A percentile compares a stretch with the other conserved stretches of the same genome.
Evolutionary conservation across 2,329 filamentous ascomycete genomes (phyloP).

Genomic region (Cadophora sp.): DNA sequence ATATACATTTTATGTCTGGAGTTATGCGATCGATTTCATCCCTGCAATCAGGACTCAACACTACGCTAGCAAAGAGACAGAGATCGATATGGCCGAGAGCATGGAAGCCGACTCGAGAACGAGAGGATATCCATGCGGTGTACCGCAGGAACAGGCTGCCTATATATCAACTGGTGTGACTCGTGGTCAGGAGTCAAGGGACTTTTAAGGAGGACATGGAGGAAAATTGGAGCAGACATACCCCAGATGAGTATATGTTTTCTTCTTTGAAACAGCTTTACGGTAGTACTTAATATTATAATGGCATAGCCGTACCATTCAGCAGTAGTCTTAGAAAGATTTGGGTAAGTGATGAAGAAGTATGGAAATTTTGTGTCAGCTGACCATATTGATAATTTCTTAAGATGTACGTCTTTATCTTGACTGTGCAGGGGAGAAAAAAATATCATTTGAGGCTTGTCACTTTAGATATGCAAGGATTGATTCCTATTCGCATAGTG

Average conservation of each 20-base stretch:
- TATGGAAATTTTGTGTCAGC: no score
- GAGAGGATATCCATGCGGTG: conserved; percentile 17
- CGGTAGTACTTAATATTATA: no score
- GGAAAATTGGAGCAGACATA: background rate
- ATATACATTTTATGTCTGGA: conserved; percentile 86
- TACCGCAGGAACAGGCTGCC: conserved; percentile 17
- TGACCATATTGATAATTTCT: no score
- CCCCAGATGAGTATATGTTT: background rate
- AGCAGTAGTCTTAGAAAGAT: no score
- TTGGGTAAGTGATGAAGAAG: no score
- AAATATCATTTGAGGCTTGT: background rate
- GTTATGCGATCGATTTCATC: conserved; percentile 84
- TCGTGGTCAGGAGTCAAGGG: conserved; percentile 9
- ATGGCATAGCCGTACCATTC: no score
- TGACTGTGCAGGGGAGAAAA: background rate
- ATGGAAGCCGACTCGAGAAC: conserved; percentile 18
- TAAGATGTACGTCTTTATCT: background rate
- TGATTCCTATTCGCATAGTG: background rate
- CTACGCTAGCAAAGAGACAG: conserved; percentile 22
- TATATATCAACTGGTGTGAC: conserved; percentile 6
- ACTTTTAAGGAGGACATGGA: background rate
- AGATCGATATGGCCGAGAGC: conserved; percentile 17
- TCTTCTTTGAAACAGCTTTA: background rate
- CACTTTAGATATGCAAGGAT: background rate
- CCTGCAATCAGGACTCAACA: conserved; percentile 59